Conservation (phyloP, 164 flowering plant genomes). For the Saururus chinensis region DNA sequence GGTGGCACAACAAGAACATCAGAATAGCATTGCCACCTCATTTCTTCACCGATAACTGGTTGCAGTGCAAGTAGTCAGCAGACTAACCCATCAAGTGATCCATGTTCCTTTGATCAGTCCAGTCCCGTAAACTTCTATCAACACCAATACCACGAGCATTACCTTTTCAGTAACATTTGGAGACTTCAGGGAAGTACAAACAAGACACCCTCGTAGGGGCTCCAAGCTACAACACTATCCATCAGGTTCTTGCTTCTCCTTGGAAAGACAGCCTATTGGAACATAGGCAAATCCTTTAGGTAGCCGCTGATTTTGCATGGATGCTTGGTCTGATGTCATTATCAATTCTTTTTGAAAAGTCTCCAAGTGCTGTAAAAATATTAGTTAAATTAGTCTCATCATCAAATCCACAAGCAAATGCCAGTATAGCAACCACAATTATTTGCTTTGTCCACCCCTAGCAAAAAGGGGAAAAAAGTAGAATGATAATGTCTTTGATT, state of each 20-base stretch:
- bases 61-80: neutral
- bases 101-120: neutral
- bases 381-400: neutral
- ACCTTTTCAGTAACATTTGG: slow-evolving; percentile 4
- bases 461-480: too few relatives aligned
- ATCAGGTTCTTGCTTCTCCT: slow-evolving; percentile 45
- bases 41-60: neutral
- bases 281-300: slow-evolving; percentile 85
- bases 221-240: slow-evolving; percentile 19
- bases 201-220: slow-evolving; percentile 3
- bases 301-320: slow-evolving; percentile 62
- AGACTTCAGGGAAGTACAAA: slow-evolving; percentile 1
- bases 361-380: slow-evolving; percentile 39
- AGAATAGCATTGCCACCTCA: slow-evolving; percentile 1
- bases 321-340: slow-evolving; percentile 86
- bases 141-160: slow-evolving; percentile 10
- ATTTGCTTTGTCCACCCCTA: too few relatives aligned
- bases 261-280: slow-evolving; percentile 55
- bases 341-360: slow-evolving; percentile 78
- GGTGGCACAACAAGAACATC: slow-evolving; percentile 28
- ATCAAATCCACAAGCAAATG: neutral
- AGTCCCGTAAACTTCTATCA: neutral
- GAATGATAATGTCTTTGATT: too few relatives aligned
- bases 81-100: neutral
- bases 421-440: too few relatives aligned